Evolutionary conservation across 2,329 filamentous ascomycete genomes (phyloP).

Genomic region (Metarhizium robertsii): DNA sequence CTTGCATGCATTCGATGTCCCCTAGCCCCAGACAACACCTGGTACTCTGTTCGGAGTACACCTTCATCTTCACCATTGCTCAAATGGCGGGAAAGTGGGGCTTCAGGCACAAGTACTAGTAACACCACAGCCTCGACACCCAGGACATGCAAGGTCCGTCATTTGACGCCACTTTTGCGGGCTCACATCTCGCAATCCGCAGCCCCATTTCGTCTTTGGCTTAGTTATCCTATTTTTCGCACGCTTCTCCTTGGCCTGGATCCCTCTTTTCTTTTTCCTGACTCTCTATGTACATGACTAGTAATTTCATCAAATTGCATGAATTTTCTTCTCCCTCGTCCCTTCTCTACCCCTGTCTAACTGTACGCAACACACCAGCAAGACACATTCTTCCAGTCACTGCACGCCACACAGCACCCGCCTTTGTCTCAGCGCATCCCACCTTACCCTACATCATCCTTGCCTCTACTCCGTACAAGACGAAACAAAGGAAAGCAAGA

Average conservation of each 20-base stretch:
- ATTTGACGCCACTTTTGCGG: neutral
- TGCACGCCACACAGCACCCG: neutral
- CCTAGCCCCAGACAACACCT: too few relatives aligned
- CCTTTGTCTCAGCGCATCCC: too few relatives aligned
- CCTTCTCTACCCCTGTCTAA: neutral
- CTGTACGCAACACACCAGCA: too few relatives aligned
- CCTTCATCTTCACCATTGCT: too few relatives aligned
- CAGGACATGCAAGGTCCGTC: neutral
- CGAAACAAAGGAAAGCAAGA: neutral
- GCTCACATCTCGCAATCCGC: neutral
- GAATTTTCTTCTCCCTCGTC: neutral
- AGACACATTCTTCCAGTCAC: neutral
- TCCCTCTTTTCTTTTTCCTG: neutral
- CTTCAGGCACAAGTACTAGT: too few relatives aligned
- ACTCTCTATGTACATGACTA: neutral
- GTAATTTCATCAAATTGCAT: too few relatives aligned
- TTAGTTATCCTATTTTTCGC: neutral
- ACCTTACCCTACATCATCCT: neutral
- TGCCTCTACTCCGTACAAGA: neutral
- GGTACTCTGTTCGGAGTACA: too few relatives aligned
- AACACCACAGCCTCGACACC: too few relatives aligned
- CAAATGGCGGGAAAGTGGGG: too few relatives aligned
- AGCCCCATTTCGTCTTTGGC: neutral
- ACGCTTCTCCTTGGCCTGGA: neutral
- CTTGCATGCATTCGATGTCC: too few relatives aligned